Evolutionary conservation across 306 rosid species (phyloP), one percentile per base, ranked within the genome.

Genomic region (Bauhinia variegata): DNA sequence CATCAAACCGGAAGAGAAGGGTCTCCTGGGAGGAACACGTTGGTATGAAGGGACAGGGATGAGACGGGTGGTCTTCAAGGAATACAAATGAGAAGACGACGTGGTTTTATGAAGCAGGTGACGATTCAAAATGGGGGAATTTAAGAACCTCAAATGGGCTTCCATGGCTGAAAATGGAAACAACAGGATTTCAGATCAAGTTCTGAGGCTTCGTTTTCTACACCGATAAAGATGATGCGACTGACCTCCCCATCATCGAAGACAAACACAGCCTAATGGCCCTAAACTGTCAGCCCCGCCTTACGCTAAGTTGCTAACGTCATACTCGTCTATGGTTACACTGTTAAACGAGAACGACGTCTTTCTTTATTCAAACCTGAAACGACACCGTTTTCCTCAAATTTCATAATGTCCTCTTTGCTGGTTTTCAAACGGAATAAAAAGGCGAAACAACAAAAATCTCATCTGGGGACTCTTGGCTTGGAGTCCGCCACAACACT

Each of bases 401-500:
- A 36, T 36, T 5, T 5, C 11, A 13, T 54, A 0, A 30, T 54
- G 7, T 56, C 1, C 11, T 31, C 19, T 32, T 54, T 5, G 60
- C 39, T n/a, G 32, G 12, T 54, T 54, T 11, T 2, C 16, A 61
- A 15, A 23, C 60, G 53, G 38, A 57, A 46, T 5, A 37, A 52
- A 8, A 37, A 68, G 41, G 2, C 11, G 10, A 41, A 41, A 41
- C n/a, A 10, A 11, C 30, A 57, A 57, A 57, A 12, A 54, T 52
- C 43, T 43, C 57, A 6, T 3, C 56, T 54, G 64, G 0, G 28
- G 19, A 17, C 47, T 37, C 41, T 64, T 80, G 81, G 84, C 54
- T 59, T 44, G 82, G 68, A 77, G 74, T 58, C 37, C n/a, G 80
- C 88, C 95, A 83, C 91, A 77, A 74, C 79, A 12, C 56, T 32